Conservation (phyloP, 1,139 yeast genomes). For the Sugiyamaella novakii region DNA sequence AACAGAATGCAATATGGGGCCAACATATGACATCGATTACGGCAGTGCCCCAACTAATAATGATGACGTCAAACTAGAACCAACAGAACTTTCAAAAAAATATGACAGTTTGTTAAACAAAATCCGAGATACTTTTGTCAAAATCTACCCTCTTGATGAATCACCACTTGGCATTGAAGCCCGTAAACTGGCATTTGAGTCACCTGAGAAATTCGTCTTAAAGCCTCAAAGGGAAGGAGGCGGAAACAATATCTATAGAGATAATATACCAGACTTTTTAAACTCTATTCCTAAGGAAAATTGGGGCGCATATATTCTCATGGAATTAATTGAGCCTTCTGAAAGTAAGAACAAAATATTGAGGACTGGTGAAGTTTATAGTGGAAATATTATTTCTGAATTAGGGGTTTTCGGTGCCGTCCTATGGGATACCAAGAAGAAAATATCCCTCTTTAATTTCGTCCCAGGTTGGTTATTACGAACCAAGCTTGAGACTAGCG, state of each 20-base stretch:
- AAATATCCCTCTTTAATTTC: slow-evolving; percentile 61
- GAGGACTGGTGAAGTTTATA: slow-evolving; percentile 60
- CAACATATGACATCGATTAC: neutral
- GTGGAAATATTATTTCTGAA: slow-evolving; percentile 80
- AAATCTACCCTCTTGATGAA: slow-evolving; percentile 81
- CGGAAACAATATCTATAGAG: slow-evolving; percentile 88
- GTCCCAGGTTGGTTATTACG: slow-evolving; percentile 84
- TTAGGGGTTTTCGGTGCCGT: slow-evolving; percentile 87
- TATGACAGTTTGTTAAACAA: slow-evolving; percentile 30
- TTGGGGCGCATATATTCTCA: slow-evolving; percentile 90
- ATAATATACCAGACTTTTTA: slow-evolving; percentile 76
- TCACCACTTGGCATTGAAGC: slow-evolving; percentile 66
- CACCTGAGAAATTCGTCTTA: slow-evolving; percentile 73
- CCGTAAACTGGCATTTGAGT: slow-evolving; percentile 63
- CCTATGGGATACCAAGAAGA: slow-evolving; percentile 65
- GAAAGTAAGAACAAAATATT: slow-evolving; percentile 66
- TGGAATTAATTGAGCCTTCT: slow-evolving; percentile 89
- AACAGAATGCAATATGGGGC: too few relatives aligned
- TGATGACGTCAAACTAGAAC: too few relatives aligned
- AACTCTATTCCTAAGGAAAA: slow-evolving; percentile 60
- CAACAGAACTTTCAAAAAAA: neutral
- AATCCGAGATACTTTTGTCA: slow-evolving; percentile 70
- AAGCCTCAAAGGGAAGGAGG: slow-evolving; percentile 98
- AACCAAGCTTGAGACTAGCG: slow-evolving; percentile 80
- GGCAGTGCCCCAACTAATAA: neutral